Conservation (phyloP, 177 flowering plant species). For the Vitis hybrid region DNA sequence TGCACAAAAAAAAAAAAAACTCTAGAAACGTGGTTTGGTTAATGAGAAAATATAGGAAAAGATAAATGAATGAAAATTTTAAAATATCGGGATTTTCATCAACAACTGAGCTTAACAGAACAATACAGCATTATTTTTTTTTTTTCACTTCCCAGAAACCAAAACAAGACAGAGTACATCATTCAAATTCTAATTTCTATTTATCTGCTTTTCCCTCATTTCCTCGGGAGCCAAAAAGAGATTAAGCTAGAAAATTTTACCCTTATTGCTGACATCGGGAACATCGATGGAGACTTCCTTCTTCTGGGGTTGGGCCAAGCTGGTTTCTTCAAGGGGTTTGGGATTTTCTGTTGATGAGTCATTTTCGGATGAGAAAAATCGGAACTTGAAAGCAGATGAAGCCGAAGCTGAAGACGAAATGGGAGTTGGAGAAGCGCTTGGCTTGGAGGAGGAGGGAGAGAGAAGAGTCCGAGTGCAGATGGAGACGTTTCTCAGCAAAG, state of each 20-base stretch:
- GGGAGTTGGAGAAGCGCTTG: constrained; percentile 10
- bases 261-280: constrained; percentile 51
- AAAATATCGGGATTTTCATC: no score
- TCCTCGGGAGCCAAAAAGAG: neutral
- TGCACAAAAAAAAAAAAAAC: no score
- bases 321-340: constrained; percentile 13
- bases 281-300: constrained; percentile 23
- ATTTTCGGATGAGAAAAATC: constrained; percentile 38
- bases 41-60: no score
- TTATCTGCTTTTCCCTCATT: neutral
- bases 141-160: no score
- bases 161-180: neutral
- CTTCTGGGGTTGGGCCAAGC: constrained; percentile 3
- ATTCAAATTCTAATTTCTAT: neutral
- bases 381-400: constrained; percentile 8
- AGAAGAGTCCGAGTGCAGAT: constrained; percentile 17
- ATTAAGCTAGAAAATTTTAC: constrained; percentile 16
- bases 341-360: constrained; percentile 19
- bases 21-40: no score
- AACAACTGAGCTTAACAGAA: no score
- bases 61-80: no score
- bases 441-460: constrained; percentile 8
- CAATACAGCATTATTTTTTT: no score
- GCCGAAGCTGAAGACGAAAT: constrained; percentile 4
- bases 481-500: constrained; percentile 22